Evolutionary conservation across 305 asterid species (phyloP).

Genomic region (Fraxinus angustifolia): DNA sequence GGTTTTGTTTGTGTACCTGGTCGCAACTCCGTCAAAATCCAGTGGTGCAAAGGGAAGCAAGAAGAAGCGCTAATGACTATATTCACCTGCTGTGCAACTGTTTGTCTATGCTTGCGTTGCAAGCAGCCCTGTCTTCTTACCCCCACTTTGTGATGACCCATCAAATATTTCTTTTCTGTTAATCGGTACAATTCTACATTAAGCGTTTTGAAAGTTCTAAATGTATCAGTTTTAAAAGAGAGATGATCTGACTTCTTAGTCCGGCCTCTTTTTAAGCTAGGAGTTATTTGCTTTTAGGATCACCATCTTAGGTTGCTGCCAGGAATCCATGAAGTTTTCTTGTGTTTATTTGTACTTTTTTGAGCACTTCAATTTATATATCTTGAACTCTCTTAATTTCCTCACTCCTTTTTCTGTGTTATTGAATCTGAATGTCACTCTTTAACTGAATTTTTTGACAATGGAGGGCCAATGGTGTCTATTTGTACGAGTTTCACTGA

Average conservation of each 20-base stretch:
- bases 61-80: conserved; percentile 69
- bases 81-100: neutral
- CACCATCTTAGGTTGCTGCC: neutral
- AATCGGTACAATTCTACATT: conserved; percentile 25
- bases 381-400: neutral
- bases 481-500: too few species aligned
- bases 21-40: conserved; percentile 86
- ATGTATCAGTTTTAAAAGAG: conserved; percentile 28
- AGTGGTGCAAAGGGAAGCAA: conserved; percentile 64
- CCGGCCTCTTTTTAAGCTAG: conserved; percentile 29
- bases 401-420: neutral
- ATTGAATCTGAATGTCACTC: neutral
- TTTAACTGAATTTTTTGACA: too few species aligned
- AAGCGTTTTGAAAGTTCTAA: conserved; percentile 19
- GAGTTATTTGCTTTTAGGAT: neutral
- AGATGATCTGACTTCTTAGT: conserved; percentile 27
- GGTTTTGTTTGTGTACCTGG: conserved; percentile 61
- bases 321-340: conserved; percentile 7
- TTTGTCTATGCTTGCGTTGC: neutral
- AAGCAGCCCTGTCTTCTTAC: conserved; percentile 13
- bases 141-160: conserved; percentile 14
- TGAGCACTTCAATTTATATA: conserved; percentile 12
- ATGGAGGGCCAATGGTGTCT: too few species aligned
- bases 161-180: conserved; percentile 16
- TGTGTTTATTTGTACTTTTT: conserved; percentile 8